Conservation (phyloP, 495 filamentous ascomycete genomes). For the Penicillium malachiteum region DNA sequence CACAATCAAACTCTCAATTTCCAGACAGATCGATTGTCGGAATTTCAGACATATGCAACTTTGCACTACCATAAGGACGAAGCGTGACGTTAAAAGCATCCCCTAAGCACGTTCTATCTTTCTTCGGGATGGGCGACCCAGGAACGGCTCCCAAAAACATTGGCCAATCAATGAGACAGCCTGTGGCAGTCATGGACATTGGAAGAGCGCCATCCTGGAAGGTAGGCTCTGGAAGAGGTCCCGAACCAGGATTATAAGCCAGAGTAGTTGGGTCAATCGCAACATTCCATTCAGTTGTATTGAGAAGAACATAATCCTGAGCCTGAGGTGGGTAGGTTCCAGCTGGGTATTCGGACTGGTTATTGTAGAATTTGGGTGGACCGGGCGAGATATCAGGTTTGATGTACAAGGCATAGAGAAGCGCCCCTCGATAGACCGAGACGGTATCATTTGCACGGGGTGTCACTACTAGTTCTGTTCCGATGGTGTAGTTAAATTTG, state of each 20-base stretch:
- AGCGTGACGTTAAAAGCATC: constrained; percentile 43
- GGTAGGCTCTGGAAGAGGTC: constrained; percentile 42
- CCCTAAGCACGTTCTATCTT: constrained; percentile 39
- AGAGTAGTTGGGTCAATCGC: constrained; percentile 24
- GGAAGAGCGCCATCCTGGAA: constrained; percentile 51
- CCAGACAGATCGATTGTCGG: constrained; percentile 27
- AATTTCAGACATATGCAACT: constrained; percentile 60
- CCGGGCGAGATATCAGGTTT: constrained; percentile 6
- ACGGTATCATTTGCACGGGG: constrained; percentile 53
- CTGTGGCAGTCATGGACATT: constrained; percentile 45
- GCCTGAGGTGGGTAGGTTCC: constrained; percentile 13
- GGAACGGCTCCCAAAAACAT: constrained; percentile 46
- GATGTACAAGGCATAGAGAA: constrained; percentile 51
- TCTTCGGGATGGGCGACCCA: constrained; percentile 35
- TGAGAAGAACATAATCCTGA: constrained; percentile 9
- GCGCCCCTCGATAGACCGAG: constrained; percentile 52
- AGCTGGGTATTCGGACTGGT: constrained; percentile 3
- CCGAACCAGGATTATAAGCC: constrained; percentile 11
- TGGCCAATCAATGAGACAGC: constrained; percentile 56
- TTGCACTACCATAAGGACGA: constrained; percentile 56
- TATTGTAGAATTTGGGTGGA: constrained; percentile 17
- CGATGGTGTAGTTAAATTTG: constrained; percentile 15
- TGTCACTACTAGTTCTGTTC: constrained; percentile 25
- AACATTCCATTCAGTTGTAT: constrained; percentile 19
- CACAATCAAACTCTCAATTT: too few species aligned